phyloP scores from a whole-genome alignment of 768 basidiomycete species.

The Tylopilus plumbeoviolaceoides region DNA sequence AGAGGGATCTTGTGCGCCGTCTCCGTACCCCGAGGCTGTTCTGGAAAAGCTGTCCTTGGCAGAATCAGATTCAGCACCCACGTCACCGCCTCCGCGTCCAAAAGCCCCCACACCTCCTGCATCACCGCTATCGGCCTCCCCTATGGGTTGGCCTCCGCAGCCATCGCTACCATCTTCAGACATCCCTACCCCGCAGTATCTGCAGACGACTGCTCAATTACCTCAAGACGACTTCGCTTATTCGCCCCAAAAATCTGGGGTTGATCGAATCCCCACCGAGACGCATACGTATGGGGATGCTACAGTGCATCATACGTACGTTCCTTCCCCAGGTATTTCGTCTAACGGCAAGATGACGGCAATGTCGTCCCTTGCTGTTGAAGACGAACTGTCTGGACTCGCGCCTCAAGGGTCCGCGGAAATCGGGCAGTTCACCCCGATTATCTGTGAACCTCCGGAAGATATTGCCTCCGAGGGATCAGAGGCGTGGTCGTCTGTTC shows the following conservation, averaged over 20 bases:
- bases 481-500: slow-evolving; percentile 15
- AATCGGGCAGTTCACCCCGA: slow-evolving; percentile 23
- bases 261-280: slow-evolving; percentile 22
- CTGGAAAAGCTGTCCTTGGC: slow-evolving; percentile 19
- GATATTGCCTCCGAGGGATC: slow-evolving; percentile 22
- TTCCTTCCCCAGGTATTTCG: slow-evolving; percentile 14
- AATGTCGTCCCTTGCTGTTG: slow-evolving; percentile 11
- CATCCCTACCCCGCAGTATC: slow-evolving; percentile 24
- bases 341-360: slow-evolving; percentile 14
- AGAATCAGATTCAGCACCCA: slow-evolving; percentile 16
- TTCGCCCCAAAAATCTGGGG: slow-evolving; percentile 26
- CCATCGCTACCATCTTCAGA: slow-evolving; percentile 12
- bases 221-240: slow-evolving; percentile 21
- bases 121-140: slow-evolving; percentile 15
- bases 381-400: slow-evolving; percentile 9
- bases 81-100: slow-evolving; percentile 19
- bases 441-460: slow-evolving; percentile 30
- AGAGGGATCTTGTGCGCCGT: slow-evolving; percentile 8
- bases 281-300: slow-evolving; percentile 14
- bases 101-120: slow-evolving; percentile 15
- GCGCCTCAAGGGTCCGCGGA: slow-evolving; percentile 20
- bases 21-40: slow-evolving; percentile 18
- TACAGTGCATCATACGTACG: slow-evolving; percentile 13
- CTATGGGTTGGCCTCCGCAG: slow-evolving; percentile 12
- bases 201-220: slow-evolving; percentile 25